phyloP scores from a whole-genome alignment of 176 grass and related monocot species.

The Oryza punctata region DNA sequence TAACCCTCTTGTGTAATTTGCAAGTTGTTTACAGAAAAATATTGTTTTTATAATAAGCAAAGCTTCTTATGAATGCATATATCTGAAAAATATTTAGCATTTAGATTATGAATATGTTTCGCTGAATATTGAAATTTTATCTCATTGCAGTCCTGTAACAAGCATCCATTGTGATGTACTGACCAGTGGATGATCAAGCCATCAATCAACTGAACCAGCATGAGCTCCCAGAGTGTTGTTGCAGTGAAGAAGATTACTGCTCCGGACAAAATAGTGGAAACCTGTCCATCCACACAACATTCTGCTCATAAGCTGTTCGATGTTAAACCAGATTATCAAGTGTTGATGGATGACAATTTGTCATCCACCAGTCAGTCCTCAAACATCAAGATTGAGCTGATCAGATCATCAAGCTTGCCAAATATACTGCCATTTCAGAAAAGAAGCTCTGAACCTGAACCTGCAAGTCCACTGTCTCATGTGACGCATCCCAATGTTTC shows the following conservation, averaged over 20 bases:
- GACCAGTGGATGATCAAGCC: neutral
- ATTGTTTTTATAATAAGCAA: neutral
- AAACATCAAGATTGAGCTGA: slow-evolving; percentile 47
- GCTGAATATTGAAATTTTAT: neutral
- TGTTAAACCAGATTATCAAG: slow-evolving; percentile 19
- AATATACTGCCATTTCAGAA: slow-evolving; percentile 50
- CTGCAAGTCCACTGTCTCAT: slow-evolving; percentile 48
- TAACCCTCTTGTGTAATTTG: neutral
- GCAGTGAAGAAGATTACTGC: slow-evolving; percentile 34
- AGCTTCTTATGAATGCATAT: neutral
- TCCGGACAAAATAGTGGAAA: slow-evolving; percentile 43
- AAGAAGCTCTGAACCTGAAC: slow-evolving; percentile 50
- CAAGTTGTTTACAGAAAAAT: neutral
- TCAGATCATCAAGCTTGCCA: slow-evolving; percentile 37
- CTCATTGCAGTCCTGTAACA: neutral
- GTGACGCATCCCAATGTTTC: slow-evolving; percentile 56
- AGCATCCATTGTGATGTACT: slow-evolving; percentile 9
- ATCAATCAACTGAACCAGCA: slow-evolving; percentile 26
- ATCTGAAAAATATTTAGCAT: neutral
- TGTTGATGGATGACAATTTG: slow-evolving; percentile 26
- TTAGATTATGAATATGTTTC: neutral
- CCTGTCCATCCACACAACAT: slow-evolving; percentile 47
- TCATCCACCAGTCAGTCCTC: slow-evolving; percentile 64
- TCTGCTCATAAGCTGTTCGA: slow-evolving; percentile 52
- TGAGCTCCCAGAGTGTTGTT: slow-evolving; percentile 62